Evolutionary conservation across 2,329 filamentous ascomycete species (phyloP), one percentile per base, ranked within the genome.

Genomic region (Scolecobasidium constrictum): DNA sequence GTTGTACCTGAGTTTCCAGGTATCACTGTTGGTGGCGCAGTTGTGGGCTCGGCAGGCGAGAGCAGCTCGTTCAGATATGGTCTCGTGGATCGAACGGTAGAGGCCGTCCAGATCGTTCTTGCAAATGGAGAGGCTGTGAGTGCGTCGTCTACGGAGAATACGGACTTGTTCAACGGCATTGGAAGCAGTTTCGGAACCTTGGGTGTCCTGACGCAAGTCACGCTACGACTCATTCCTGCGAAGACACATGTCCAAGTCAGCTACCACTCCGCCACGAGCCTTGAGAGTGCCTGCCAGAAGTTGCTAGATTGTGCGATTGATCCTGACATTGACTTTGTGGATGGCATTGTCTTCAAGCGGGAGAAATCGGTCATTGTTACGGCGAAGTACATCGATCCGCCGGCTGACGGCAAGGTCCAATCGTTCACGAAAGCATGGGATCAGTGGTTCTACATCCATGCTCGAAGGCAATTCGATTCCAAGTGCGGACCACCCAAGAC

Each of bases 1-100:
- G 77, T 84, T 0, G 78, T 83, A 4, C 81, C 81, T 73, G 79
- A 83, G 53, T 82, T 83, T 45, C 78, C 77, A 2, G 78, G 77
- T n/a, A 84, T 83, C 54, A 84, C 80, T 2, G 75, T 73, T 4
- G 80, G 79, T 18, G 80, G 80, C 26, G 78, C 75, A 3, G 83
- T 80, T 57, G 73, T 76, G 35, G 81, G 79, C 2, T 80, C 75
- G 1, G 74, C 77, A 5, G 80, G 78, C 9, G 80, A 83, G 58
- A 82, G 77, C 59, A 80, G 74, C 49, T 77, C 72, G 15, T 86
- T 85, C 62, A 75, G 73, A 39, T 67, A 81, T 52, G 79, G 80
- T 3, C 75, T 77, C 45, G 83, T 83, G 50, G 76, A 82, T 53
- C 64, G 67, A 3, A 81, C 71, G 0, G 63, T 83, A 43, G 72